phyloP scores from a whole-genome alignment of 305 asterid genomes.

The Fraxinus nigra region DNA sequence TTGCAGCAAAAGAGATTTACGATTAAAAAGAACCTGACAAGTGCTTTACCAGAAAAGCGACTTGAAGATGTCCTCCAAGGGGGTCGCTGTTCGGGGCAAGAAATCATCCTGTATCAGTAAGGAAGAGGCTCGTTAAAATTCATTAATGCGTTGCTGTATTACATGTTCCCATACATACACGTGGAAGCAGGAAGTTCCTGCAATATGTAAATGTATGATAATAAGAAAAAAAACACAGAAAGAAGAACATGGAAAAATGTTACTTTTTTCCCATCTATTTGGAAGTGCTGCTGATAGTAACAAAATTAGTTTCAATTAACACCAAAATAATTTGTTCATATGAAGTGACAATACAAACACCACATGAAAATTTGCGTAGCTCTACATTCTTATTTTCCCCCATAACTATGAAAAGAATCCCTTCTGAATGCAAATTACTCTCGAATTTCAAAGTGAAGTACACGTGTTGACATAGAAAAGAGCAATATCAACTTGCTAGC shows the following conservation, averaged over 20 bases:
- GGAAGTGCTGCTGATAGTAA: not conserved
- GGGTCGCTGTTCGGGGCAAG: slow-evolving; percentile 86
- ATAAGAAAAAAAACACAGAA: not conserved
- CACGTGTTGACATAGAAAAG: not conserved
- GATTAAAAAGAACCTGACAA: not conserved
- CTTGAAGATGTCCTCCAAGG: slow-evolving; percentile 87
- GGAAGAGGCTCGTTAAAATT: slow-evolving; percentile 7
- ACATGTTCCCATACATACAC: not conserved
- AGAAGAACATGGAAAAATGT: not conserved
- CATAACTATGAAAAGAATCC: not conserved
- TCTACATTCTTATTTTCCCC: not conserved
- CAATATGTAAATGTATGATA: not conserved
- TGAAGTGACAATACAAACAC: not conserved
- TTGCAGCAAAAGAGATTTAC: slow-evolving; percentile 12
- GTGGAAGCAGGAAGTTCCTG: not conserved
- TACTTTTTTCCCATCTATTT: not conserved
- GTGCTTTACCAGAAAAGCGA: slow-evolving; percentile 75
- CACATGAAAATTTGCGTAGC: not conserved
- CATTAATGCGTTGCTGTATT: not conserved
- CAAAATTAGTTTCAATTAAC: not conserved
- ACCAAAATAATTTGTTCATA: slow-evolving; percentile 1
- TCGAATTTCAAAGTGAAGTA: not conserved
- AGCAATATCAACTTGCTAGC: not conserved
- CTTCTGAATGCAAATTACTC: not conserved
- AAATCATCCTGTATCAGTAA: slow-evolving; percentile 71